These are phyloP conservation scores for Plasmodium billcollinsi DNA, from an alignment of 169 alveolate species.

Conservation along the genomic window DNA sequence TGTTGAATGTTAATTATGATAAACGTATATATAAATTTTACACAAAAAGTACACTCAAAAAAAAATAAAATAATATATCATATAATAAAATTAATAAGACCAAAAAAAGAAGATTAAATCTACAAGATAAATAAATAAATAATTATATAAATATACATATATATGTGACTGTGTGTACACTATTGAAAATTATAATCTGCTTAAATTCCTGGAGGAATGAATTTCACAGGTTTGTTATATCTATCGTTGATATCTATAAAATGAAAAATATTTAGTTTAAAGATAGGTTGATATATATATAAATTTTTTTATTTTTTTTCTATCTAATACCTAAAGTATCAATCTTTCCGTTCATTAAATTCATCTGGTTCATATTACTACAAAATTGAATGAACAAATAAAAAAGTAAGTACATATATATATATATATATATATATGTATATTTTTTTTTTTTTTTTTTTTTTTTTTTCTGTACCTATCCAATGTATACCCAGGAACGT, in stretches of 20 bases:
- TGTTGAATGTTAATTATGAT: no score
- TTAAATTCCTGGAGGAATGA: slow-evolving; percentile 72
- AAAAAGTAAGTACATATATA: neutral
- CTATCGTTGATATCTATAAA: slow-evolving; percentile 53
- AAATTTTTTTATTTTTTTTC: neutral
- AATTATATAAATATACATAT: neutral
- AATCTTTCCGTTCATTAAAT: slow-evolving; percentile 67
- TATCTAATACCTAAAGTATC: slow-evolving; percentile 42
- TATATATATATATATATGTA: neutral
- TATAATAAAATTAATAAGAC: slow-evolving; percentile 1
- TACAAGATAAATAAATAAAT: neutral
- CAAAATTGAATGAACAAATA: neutral
- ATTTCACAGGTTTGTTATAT: slow-evolving; percentile 70
- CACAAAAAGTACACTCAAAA: no score
- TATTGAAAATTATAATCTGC: neutral
- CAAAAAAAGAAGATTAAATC: neutral
- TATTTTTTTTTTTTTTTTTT: neutral
- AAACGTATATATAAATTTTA: no score
- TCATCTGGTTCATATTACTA: slow-evolving; percentile 44
- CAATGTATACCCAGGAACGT: slow-evolving; percentile 17
- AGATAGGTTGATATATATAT: neutral
- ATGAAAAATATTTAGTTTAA: neutral
- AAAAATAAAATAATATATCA: neutral
- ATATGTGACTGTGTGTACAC: no score
- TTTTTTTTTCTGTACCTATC: slow-evolving; percentile 40